Evolutionary conservation across 2,329 filamentous ascomycete species (phyloP).

Genomic region (Plectosphaerella plurivora): DNA sequence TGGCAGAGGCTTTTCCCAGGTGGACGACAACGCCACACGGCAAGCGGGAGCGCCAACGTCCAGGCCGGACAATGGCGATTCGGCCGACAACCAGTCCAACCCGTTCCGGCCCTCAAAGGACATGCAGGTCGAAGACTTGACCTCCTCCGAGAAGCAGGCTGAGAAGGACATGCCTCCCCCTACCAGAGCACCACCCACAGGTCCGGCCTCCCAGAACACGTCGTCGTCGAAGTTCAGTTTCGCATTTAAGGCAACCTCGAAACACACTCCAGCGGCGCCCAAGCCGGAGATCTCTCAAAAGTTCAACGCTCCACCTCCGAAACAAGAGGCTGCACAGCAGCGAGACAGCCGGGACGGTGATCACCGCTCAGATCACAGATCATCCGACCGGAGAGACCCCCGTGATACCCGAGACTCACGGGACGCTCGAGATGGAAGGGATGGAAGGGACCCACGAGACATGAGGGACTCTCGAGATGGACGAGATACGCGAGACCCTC

Average conservation of each 20-base stretch:
- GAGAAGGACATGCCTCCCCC: conserved; percentile 50
- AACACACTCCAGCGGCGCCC: conserved; percentile 50
- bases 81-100: conserved; percentile 49
- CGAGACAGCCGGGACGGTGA: conserved; percentile 15
- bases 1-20: conserved; percentile 29
- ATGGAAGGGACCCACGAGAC: too few species aligned
- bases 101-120: conserved; percentile 62
- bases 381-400: background rate
- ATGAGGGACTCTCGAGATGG: too few species aligned
- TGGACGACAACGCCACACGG: conserved; percentile 18
- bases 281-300: conserved; percentile 65
- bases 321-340: conserved; percentile 33
- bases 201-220: conserved; percentile 44
- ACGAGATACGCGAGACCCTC: conserved; percentile 12
- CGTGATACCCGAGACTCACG: too few species aligned
- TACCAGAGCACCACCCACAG: conserved; percentile 46
- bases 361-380: background rate
- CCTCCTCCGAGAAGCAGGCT: conserved; percentile 30
- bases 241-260: conserved; percentile 75
- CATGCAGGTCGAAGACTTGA: conserved; percentile 58
- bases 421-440: conserved; percentile 13
- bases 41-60: background rate
- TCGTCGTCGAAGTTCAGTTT: conserved; percentile 78
- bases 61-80: conserved; percentile 27
- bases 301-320: conserved; percentile 58